Conservation (phyloP, 116 monocot genomes). For the Trichopus zeylanicus region DNA sequence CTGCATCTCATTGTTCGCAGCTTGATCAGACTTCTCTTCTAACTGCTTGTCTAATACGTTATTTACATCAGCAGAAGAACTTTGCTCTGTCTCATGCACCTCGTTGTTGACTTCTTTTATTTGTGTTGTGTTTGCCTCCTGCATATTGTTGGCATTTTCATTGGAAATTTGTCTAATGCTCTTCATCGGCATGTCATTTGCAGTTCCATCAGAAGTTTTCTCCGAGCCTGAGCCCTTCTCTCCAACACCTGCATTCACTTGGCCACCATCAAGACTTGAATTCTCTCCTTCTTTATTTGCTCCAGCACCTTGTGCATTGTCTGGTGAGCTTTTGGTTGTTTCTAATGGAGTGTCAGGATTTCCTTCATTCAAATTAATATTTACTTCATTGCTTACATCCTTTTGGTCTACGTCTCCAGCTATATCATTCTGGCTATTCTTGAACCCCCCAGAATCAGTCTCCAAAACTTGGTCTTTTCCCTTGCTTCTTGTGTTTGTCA, state of each 20-base stretch:
- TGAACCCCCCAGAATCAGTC: slow-evolving; percentile 14
- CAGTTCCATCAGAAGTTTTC: slow-evolving; percentile 13
- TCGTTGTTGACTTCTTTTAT: too few relatives aligned
- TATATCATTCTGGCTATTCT: slow-evolving; percentile 33
- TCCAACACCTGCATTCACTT: slow-evolving; percentile 11
- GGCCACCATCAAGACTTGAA: neutral
- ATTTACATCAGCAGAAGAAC: too few relatives aligned
- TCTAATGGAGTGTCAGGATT: slow-evolving; percentile 14
- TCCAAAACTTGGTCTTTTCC: slow-evolving; percentile 23
- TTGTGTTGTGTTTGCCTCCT: too few relatives aligned
- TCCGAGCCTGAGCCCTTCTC: slow-evolving; percentile 11
- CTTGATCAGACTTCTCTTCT: too few relatives aligned
- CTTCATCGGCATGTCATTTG: slow-evolving; percentile 10
- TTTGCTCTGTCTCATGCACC: slow-evolving; percentile 6
- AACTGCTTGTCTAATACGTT: too few relatives aligned
- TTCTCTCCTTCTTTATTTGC: slow-evolving; percentile 1
- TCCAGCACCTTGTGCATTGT: slow-evolving; percentile 11
- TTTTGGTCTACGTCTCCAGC: slow-evolving; percentile 17
- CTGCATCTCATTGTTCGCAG: slow-evolving; percentile 11
- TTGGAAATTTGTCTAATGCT: too few relatives aligned
- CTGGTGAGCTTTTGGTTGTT: slow-evolving; percentile 13
- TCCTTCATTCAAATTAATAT: too few relatives aligned
- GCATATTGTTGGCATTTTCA: too few relatives aligned
- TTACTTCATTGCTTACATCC: too few relatives aligned
- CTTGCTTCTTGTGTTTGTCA: slow-evolving; percentile 33